Conservation (phyloP, 306 rosid species). For the Fragaria ananassa region DNA sequence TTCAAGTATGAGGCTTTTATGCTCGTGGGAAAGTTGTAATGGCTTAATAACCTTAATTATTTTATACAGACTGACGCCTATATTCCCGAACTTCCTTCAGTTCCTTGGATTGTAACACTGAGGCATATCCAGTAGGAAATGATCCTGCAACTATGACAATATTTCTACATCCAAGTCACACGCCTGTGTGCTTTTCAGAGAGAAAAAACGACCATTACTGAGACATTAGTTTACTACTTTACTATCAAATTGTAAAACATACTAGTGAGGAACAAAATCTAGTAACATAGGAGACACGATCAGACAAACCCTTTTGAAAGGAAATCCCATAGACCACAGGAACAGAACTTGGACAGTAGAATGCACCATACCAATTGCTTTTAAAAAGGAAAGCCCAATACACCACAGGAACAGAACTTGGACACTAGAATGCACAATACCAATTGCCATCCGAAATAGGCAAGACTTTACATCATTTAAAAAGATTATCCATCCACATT, state of each 20-base stretch:
- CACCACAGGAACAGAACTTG: not conserved
- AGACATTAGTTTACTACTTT: not conserved
- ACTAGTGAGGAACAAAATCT: not conserved
- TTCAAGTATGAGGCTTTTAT: conserved; percentile 27
- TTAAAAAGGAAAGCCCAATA: not conserved
- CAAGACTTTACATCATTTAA: conserved; percentile 14
- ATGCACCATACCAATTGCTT: not conserved
- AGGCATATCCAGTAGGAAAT: not conserved
- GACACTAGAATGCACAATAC: not conserved
- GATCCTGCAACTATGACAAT: not conserved
- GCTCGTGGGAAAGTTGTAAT: conserved; percentile 24
- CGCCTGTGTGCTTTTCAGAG: not conserved
- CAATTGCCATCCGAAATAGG: not conserved
- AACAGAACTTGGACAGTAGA: not conserved
- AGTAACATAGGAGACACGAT: not conserved
- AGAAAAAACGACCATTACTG: not conserved
- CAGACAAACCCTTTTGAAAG: not conserved
- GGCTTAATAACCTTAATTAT: not conserved
- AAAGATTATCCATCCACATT: not conserved
- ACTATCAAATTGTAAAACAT: too few species aligned
- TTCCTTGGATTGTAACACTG: not conserved
- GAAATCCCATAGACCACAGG: not conserved
- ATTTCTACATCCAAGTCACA: too few species aligned
- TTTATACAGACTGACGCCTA: not conserved
- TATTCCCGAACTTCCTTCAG: not conserved